Evolutionary conservation across 345 rosid species (phyloP), one percentile per base, ranked within the genome.

Genomic region (Microcos paniculata): DNA sequence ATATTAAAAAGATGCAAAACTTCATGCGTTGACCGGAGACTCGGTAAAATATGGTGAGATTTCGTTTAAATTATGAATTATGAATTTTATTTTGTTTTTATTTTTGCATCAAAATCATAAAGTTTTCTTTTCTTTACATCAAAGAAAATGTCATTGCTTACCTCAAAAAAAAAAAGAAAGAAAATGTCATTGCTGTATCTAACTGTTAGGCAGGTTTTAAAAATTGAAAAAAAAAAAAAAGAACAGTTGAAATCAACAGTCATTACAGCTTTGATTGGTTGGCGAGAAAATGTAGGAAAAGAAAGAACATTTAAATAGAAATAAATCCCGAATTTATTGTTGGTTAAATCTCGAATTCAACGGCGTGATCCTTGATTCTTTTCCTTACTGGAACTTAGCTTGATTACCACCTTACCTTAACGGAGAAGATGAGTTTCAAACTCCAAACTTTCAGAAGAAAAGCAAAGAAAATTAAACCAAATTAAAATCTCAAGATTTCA

Each of bases 211-310:
- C 72, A 28, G 57, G 57, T 35, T 35, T n/a, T 6, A 28, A 3
- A 63, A n/a, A 33, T 0, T 9, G 3, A 24, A 21, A 10, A 55
- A 12, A 56, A 4, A 10, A 6, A 28, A 15, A 14, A 2, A 13
- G 6, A 28, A 15, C 31, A 31, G 21, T 30, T 49, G 18, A 31
- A 70, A 69, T 8, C 48, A 68, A 30, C 42, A 49, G 59, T 49
- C 19, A 19, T 69, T 51, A 70, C 45, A n/a, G 45, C 18, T 51
- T 30, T 31, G 58, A 68, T 68, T 51, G 73, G 59, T n/a, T 19
- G 45, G 45, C n/a, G 61, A 51, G 45, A 31, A 70, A 49, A 51
- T 51, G 61, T 19, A 51, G 73, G 45, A n/a, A 52, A 70, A 49
- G 24, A 49, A 30, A 69, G 26, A 70, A 70, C 19, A n/a, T 21